Evolutionary conservation across 1,139 yeast species (phyloP), one percentile per base, ranked within the genome.

Genomic region (Kodamaea derodonti): DNA sequence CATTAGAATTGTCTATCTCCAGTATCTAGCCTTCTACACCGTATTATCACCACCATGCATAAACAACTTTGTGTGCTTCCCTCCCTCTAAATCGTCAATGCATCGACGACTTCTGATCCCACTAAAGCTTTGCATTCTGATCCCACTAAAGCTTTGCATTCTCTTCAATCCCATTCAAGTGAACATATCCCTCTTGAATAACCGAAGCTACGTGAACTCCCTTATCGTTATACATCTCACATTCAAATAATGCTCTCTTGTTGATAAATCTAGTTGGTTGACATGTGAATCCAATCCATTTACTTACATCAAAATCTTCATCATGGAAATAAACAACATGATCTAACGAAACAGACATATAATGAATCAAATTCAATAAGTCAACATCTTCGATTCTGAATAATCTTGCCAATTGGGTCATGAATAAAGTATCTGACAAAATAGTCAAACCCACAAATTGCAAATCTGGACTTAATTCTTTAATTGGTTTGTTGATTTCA

Each of bases 281-380:
- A 30, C 76, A 63, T 32, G 74, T 66, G 37, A 73, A 70, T 12
- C 71, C 64, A 52, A 77, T 57, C 80, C 82, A 81, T 22, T 75
- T 63, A 32, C 73, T 69, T 3, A 70, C 65, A 39, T 70, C 71
- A 40, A 76, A 65, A 39, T 72, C 78, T 29, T 64, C 65, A 44
- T 69, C 74, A 47, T 82, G 88, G 60, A 84, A 81, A 53, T 81
- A 81, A 14, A 84, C 70, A 0, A 78, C 60, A 51, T 83, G 88
- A 48, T 82, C 90, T 45, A 84, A 58, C 12, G 84, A 77, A 8
- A 80, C 82, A 29, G 80, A 74, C 32, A 49, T 45, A 43, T 62
- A 64, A 30, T 53, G 60, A 18, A 49, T 44, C 20, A 54, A 70
- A 58, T 51, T 44, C 14, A 37, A 34, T 26, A 58, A 42, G 26